Base-by-base conservation (phyloP, 768 basidiomycete species). In the Leccinum longicurvipes region DNA sequence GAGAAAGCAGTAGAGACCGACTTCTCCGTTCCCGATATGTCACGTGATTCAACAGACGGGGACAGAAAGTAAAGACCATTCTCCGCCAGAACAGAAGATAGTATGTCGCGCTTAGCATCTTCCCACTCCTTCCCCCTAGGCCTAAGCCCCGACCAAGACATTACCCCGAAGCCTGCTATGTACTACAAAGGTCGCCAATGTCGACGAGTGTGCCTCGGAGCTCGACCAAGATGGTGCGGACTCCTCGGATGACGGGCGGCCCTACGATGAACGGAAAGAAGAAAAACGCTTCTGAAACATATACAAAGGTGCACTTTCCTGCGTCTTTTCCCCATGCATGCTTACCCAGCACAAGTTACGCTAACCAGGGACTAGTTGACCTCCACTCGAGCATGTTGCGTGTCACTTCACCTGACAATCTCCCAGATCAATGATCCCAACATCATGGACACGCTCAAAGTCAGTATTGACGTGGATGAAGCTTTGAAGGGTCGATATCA, bases 391-490 rank as follows among this genome's bases (percentile, higher is more conserved):
- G 68, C 97, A 14, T 19, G 21, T 1, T 17, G 23, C 12, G 8
- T 32, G 46, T 46, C 4, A 23, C 29, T 8, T 49, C n/a, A 19
- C 28, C 28, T 36, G 19, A 48, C 17, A 8, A 7, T 24, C 32
- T 11, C 45, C 4, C 55, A 99, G 96, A 90, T 96, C 65, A 98
- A 96, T 61, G 96, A 98, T 70, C 50, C 83, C 2, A 83, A 69
- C 53, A 99, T 99, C 53, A 99, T 99, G 97, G 90, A 96, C 74
- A 82, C 85, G 9, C 76, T 99, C 64, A 97, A 95, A 71, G 81
- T 98, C 62, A 86, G 73, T 39, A 89, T 99, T 50, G 87, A 98
- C 69, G 73, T 86, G 14, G 91, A 96, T 62, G 82, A 85, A n/a
- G n/a, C n/a, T n/a, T n/a, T n/a, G n/a, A n/a, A 64, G 85, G 85